Base-by-base conservation (phyloP, 768 basidiomycete species). In the Suillus alpinus region DNA sequence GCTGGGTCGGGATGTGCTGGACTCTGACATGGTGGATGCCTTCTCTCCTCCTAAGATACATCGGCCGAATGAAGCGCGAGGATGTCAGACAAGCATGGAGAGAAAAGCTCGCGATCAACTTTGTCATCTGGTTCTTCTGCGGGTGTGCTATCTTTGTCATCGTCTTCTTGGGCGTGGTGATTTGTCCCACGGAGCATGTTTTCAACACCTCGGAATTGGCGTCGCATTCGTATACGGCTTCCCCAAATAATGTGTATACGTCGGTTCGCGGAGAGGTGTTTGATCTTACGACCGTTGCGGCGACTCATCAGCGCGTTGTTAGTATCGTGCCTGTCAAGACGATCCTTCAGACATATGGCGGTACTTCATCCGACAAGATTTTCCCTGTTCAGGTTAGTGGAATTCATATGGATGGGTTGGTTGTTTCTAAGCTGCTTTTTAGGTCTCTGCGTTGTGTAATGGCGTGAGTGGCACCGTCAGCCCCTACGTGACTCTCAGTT, bases 11-110 rank as follows among this genome's bases (percentile, higher is more conserved):
- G 18, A 74, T 98, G 0, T 93, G 91, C 66, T 94, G 93, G 90
- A 71, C 92, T 16, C 78, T 98, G 56, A 99, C 97, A 1, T 99
- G 83, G 80, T 98, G 94, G 93, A 75, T 94, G 6, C 97, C 96
- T 0, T 86, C 82, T 13, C 81, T 81, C 3, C 73, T 87, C 56
- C 76, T 99, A 46, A 80, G 74, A 10, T 86, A 83, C 71, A 63
- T 92, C 58, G 95, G 96, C 1, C 82, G 92, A 32, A 97, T 98
- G 95, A 97, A 98, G 77, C 89, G 96, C 7, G 73, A 89, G 63
- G 97, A 99, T 68, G 82, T 99, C 26, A 86, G 91, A 29, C 94
- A 98, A 73, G 97, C 97, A 1, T 99, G 97, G 97, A 80, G 96
- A 61, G 97, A 98, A 76, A 98, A 99, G 75, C 80, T 98, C 1